A percentile compares a stretch with the other conserved stretches of the same genome.
These are phyloP conservation scores for Mesotaenium endlicherianum DNA, from an alignment of 139 green algal genomes.

Conservation along the genomic window DNA sequence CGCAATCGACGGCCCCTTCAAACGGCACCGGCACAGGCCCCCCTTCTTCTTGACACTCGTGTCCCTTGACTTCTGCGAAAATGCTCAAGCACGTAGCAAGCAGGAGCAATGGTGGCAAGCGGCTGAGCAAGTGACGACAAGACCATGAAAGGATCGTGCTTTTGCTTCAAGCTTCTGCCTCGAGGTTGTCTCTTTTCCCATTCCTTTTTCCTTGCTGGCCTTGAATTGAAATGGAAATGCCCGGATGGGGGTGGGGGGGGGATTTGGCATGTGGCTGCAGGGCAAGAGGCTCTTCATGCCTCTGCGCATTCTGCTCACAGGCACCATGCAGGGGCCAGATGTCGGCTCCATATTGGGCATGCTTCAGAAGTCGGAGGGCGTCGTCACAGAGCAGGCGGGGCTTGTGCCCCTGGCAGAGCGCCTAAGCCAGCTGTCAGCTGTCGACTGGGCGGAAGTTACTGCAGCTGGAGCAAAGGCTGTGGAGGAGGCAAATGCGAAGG, in stretches of 20 bases:
- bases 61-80: too few species aligned
- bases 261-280: too few species aligned
- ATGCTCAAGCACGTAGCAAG: too few species aligned
- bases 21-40: not conserved
- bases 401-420: slow-evolving; percentile 40
- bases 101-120: not conserved
- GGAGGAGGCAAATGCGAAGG: not conserved
- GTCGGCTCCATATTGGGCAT: slow-evolving; percentile 78
- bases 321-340: slow-evolving; percentile 78
- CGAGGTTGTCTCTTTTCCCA: not conserved
- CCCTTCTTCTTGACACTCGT: too few species aligned
- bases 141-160: not conserved
- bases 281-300: slow-evolving; percentile 99
- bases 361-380: slow-evolving; percentile 59
- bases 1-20: too few species aligned
- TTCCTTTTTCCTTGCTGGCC: not conserved
- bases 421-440: not conserved
- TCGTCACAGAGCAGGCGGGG: not conserved
- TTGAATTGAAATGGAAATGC: not conserved
- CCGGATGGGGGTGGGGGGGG: not conserved
- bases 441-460: slow-evolving; percentile 15
- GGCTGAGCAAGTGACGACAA: not conserved
- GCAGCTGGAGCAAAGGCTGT: not conserved
- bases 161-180: not conserved
- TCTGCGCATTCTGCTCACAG: slow-evolving; percentile 87